Percentiles rank a stretch among this genome's conserved stretches.
phyloP scores from a whole-genome alignment of 2,329 filamentous ascomycete species.

The Neopestalotiopsis rosae region DNA sequence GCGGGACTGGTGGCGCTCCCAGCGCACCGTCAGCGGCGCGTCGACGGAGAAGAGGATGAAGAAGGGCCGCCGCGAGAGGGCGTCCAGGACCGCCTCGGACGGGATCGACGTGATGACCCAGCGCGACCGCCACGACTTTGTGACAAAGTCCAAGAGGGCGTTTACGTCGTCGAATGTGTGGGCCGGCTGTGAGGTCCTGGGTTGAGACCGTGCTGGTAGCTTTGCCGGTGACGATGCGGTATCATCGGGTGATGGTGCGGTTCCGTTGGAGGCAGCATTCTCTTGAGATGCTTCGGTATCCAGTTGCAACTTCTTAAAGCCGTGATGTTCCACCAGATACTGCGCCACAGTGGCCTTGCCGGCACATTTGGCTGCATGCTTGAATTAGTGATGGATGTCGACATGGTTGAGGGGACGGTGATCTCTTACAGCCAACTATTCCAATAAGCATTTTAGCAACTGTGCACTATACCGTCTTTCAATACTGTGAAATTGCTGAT shows the following conservation, averaged over 20 bases:
- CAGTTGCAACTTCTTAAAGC: constrained; percentile 77
- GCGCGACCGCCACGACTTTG: constrained; percentile 78
- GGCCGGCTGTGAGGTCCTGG: constrained; percentile 22
- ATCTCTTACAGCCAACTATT: constrained; percentile 50
- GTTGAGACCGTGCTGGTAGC: neutral
- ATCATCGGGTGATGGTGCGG: neutral
- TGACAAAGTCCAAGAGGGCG: constrained; percentile 82
- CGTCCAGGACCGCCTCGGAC: constrained; percentile 74
- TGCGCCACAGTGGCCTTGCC: constrained; percentile 90
- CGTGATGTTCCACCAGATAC: constrained; percentile 84
- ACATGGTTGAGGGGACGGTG: neutral
- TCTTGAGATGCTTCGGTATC: constrained; percentile 21
- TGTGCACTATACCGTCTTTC: neutral
- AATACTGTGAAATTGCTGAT: neutral
- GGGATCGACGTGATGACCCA: constrained; percentile 89
- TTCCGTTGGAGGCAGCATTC: neutral
- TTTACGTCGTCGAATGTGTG: constrained; percentile 66
- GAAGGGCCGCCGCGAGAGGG: constrained; percentile 81
- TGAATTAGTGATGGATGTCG: constrained; percentile 22
- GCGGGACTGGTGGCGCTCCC: constrained; percentile 73
- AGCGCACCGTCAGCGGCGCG: constrained; percentile 83
- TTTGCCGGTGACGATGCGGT: neutral
- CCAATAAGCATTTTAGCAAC: constrained; percentile 51
- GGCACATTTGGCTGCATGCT: constrained; percentile 78
- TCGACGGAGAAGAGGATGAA: constrained; percentile 93